phyloP scores from a whole-genome alignment of 1,139 yeast species.

The Hyphopichia pseudoburtonii region DNA sequence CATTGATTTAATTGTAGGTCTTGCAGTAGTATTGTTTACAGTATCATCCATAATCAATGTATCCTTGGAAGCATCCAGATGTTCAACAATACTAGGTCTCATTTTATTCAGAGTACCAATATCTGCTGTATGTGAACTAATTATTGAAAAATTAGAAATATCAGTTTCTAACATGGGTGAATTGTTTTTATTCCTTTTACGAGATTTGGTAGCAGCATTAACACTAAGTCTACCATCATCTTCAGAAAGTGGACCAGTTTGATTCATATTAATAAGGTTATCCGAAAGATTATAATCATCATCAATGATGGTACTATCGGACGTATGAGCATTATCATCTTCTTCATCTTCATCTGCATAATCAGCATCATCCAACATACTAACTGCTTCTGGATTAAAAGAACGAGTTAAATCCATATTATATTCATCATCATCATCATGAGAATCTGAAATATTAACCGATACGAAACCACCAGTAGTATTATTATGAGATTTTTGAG shows the following conservation, averaged over 20 bases:
- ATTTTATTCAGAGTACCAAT: slow-evolving; percentile 25
- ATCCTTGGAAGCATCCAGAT: slow-evolving; percentile 23
- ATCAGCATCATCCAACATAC: slow-evolving; percentile 17
- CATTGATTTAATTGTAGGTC: slow-evolving; percentile 18
- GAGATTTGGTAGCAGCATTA: slow-evolving; percentile 7
- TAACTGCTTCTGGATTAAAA: slow-evolving; percentile 15
- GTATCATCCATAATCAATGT: slow-evolving; percentile 17
- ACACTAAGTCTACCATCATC: slow-evolving; percentile 7
- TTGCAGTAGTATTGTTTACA: slow-evolving; percentile 7
- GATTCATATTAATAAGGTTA: slow-evolving; percentile 4
- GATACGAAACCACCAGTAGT: slow-evolving; percentile 18
- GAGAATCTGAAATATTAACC: slow-evolving; percentile 21
- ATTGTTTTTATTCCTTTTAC: no score
- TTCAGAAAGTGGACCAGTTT: slow-evolving; percentile 4
- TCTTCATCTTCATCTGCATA: slow-evolving; percentile 19
- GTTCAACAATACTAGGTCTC: slow-evolving; percentile 25
- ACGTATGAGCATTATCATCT: slow-evolving; percentile 19
- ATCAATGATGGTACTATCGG: slow-evolving; percentile 23
- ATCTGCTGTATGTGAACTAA: slow-evolving; percentile 34
- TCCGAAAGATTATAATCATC: slow-evolving; percentile 10
- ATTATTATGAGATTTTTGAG: slow-evolving; percentile 1
- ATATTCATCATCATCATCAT: slow-evolving; percentile 14
- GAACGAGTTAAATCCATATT: slow-evolving; percentile 10
- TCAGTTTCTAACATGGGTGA: slow-evolving; percentile 18
- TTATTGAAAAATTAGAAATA: slow-evolving; percentile 29